Base-by-base conservation (phyloP, 2,329 filamentous ascomycete species). In the Xenoacremonium recifei region DNA sequence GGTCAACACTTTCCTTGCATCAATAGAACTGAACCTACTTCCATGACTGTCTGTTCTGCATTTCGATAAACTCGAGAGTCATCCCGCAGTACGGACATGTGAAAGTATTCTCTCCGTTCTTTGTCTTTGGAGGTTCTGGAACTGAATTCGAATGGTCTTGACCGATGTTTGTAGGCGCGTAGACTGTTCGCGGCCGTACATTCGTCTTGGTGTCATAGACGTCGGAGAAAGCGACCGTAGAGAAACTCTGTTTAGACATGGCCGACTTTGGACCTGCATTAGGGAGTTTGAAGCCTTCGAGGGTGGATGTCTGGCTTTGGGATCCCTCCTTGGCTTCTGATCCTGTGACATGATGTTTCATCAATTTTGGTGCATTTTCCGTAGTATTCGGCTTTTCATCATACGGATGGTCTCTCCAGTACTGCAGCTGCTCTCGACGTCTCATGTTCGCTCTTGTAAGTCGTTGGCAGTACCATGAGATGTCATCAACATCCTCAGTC, bases 361-460 rank as follows among this genome's bases (percentile, higher is more conserved):
- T n/a, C n/a, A 27, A 9, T 27, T 27, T 9, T 9, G 23, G 9
- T 35, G 17, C 9, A 18, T 35, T 35, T 18, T 17, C 13, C 13
- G 23, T 27, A 9, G 33, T 35, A 20, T 17, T 13, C 20, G 21
- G 21, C 29, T 39, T 21, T 9, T 21, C 19, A 32, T 31, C 29
- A 39, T 44, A 39, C 15, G 41, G 36, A 31, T 44, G 41, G 7
- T 39, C 21, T 3, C 18, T 12, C 41, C 41, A 44, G 18, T 44
- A 44, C 7, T 30, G 36, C 11, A 44, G 36, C 19, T 44, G 41
- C 15, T 44, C 41, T 35, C 41, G 21, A 3, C 41, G 36, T 15
- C 36, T 30, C 15, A 31, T 44, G 31, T 44, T 44, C 19, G 41
- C 41, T 29, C 19, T 44, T 34, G 41, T 21, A 18, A 44, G 41